phyloP scores from a whole-genome alignment of 164 flowering plant species.

The Chimonanthus salicifolius region DNA sequence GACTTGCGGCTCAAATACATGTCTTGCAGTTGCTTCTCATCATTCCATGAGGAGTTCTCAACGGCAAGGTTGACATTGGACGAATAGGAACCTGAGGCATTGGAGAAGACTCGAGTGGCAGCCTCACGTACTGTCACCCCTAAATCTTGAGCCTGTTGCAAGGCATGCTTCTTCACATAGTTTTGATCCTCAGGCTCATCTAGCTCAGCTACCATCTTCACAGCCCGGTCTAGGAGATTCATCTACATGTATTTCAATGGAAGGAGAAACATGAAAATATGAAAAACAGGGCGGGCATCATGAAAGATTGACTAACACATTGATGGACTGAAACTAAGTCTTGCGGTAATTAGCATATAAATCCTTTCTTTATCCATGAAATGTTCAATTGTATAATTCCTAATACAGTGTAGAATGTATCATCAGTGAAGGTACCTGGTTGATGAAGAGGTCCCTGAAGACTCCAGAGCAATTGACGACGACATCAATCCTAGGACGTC shows the following conservation, averaged over 20 bases:
- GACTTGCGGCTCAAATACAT: slow-evolving; percentile 98
- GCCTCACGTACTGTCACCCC: slow-evolving; percentile 81
- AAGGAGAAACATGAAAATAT: not conserved
- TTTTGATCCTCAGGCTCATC: slow-evolving; percentile 90
- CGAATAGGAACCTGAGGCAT: slow-evolving; percentile 97
- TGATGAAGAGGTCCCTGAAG: slow-evolving; percentile 95
- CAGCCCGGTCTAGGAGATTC: slow-evolving; percentile 95
- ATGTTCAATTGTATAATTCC: not conserved
- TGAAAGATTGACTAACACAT: not conserved
- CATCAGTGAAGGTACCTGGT: slow-evolving; percentile 55
- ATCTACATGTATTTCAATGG: slow-evolving; percentile 37
- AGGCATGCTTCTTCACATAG: slow-evolving; percentile 88
- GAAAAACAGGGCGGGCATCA: not conserved
- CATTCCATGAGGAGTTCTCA: slow-evolving; percentile 97
- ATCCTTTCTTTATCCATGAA: not conserved
- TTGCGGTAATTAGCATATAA: not conserved
- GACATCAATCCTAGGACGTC: slow-evolving; percentile 96
- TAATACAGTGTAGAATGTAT: not conserved
- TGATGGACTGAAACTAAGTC: not conserved
- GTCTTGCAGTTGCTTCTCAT: slow-evolving; percentile 98
- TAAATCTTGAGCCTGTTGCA: slow-evolving; percentile 72
- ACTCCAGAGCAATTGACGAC: slow-evolving; percentile 99
- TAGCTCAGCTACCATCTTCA: slow-evolving; percentile 97
- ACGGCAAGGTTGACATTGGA: slow-evolving; percentile 95
- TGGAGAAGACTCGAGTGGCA: slow-evolving; percentile 89